These are phyloP conservation scores for Papiliotrema terrestris DNA, from an alignment of 1,284 basidiomycete species.

Conservation along the genomic window DNA sequence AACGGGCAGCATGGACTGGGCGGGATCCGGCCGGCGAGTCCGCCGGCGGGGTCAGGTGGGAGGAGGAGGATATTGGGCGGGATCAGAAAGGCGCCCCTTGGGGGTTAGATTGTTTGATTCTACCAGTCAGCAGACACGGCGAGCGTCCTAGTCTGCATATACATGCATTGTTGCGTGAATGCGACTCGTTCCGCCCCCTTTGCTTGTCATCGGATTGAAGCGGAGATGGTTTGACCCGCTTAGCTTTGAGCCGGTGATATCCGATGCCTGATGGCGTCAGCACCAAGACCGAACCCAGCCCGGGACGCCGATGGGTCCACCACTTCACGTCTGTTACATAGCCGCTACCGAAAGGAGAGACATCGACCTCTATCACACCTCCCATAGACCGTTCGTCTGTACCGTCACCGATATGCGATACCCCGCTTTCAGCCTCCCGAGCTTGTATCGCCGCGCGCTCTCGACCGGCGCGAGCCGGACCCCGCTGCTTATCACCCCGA, in stretches of 20 bases:
- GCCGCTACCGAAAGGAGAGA: too few species aligned
- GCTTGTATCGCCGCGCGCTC: background rate
- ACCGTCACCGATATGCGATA: background rate
- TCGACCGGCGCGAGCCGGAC: background rate
- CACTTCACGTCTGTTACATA: too few species aligned
- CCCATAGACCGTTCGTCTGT: background rate
- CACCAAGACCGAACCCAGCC: too few species aligned
- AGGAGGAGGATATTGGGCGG: slow-evolving; percentile 31
- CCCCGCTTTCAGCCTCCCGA: background rate
- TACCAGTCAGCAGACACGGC: background rate
- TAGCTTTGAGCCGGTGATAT: background rate
- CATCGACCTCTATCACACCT: too few species aligned
- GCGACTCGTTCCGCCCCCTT: too few species aligned
- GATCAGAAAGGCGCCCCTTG: slow-evolving; percentile 12
- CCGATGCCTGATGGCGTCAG: background rate
- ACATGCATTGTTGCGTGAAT: too few species aligned
- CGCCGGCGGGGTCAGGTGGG: slow-evolving; percentile 18
- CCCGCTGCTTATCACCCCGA: slow-evolving; percentile 37
- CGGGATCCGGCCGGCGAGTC: slow-evolving; percentile 32
- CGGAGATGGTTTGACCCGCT: background rate
- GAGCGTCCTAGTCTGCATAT: too few species aligned
- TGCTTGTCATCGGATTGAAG: too few species aligned
- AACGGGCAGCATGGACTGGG: slow-evolving; percentile 28
- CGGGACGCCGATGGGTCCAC: too few species aligned
- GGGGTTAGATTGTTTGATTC: too few species aligned